Percentiles rank a stretch among this genome's conserved stretches.
Evolutionary conservation across 345 rosid genomes (phyloP).

Genomic region (Corchorus olitorius): DNA sequence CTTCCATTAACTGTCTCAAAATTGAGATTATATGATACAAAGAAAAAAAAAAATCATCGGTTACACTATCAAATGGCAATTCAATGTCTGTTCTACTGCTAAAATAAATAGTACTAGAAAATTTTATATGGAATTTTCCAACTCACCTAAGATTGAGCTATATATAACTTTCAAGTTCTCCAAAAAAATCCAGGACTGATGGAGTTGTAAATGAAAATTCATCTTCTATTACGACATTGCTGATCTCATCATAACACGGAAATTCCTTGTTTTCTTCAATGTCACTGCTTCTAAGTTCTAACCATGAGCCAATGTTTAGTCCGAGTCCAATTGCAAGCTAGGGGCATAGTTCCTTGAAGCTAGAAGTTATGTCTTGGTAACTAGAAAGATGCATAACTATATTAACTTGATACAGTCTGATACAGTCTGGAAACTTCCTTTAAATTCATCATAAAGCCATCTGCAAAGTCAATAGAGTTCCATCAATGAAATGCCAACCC

Average conservation of each 20-base stretch:
- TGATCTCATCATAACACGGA: conserved; percentile 30
- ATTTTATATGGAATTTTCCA: conserved; percentile 33
- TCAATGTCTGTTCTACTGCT: conserved; percentile 1
- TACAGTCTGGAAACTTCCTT: conserved; percentile 59
- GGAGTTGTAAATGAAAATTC: conserved; percentile 23
- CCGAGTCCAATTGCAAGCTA: background rate
- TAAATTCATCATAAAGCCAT: conserved; percentile 65
- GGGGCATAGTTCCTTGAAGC: too few relatives aligned
- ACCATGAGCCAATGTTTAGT: conserved; percentile 39
- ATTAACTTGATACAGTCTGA: conserved; percentile 54
- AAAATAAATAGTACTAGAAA: background rate
- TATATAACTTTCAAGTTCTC: conserved; percentile 35
- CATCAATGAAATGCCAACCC: conserved; percentile 3
- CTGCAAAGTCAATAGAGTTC: conserved; percentile 39
- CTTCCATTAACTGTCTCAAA: conserved; percentile 24
- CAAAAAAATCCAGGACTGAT: conserved; percentile 20
- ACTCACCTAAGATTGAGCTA: conserved; percentile 35
- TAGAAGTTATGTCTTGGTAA: background rate
- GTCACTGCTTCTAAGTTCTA: conserved; percentile 59
- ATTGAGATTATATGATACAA: conserved; percentile 37
- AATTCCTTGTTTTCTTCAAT: conserved; percentile 31
- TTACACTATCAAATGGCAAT: conserved; percentile 13
- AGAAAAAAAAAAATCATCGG: conserved; percentile 14
- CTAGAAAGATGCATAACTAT: conserved; percentile 10
- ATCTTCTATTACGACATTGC: conserved; percentile 26